A percentile compares a stretch with the other conserved stretches of the same genome.
These are phyloP conservation scores for Carex arenaria DNA, from an alignment of 202 grass and related monocot genomes.

Conservation along the genomic window DNA sequence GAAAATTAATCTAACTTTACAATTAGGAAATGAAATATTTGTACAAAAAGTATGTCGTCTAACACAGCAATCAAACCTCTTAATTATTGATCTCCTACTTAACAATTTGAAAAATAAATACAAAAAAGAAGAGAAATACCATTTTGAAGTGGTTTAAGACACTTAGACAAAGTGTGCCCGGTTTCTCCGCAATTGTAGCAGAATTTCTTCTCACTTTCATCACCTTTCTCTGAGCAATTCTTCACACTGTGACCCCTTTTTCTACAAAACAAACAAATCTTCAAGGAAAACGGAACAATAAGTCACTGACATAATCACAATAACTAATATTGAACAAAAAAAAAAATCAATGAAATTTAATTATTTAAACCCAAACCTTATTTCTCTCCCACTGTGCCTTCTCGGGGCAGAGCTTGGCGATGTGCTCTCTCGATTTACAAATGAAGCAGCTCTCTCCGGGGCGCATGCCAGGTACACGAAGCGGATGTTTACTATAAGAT, in stretches of 20 bases:
- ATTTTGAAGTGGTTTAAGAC: constrained; percentile 64
- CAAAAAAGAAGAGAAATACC: constrained; percentile 29
- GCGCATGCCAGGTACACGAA: constrained; percentile 80
- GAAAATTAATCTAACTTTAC: not conserved
- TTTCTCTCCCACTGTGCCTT: constrained; percentile 91
- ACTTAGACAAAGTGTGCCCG: constrained; percentile 80
- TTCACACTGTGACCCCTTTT: constrained; percentile 69
- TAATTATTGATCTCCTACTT: not conserved
- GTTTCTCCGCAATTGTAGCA: constrained; percentile 90
- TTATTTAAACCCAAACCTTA: constrained; percentile 38
- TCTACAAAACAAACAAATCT: constrained; percentile 93
- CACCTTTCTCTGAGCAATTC: constrained; percentile 80
- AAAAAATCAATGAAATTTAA: not conserved
- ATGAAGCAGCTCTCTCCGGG: constrained; percentile 96
- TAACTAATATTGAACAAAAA: constrained; percentile 10
- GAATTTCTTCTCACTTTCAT: constrained; percentile 54
- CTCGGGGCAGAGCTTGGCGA: constrained; percentile 81
- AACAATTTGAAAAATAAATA: not conserved
- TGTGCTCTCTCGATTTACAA: constrained; percentile 76
- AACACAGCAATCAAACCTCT: not conserved
- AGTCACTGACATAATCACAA: not conserved
- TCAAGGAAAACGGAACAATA: not conserved
- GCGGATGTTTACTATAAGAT: constrained; percentile 48
- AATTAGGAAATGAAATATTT: not conserved
- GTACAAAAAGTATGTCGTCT: not conserved